Base-by-base conservation (phyloP, 2,329 filamentous ascomycete genomes). In the Rugonectria rugulosa region DNA sequence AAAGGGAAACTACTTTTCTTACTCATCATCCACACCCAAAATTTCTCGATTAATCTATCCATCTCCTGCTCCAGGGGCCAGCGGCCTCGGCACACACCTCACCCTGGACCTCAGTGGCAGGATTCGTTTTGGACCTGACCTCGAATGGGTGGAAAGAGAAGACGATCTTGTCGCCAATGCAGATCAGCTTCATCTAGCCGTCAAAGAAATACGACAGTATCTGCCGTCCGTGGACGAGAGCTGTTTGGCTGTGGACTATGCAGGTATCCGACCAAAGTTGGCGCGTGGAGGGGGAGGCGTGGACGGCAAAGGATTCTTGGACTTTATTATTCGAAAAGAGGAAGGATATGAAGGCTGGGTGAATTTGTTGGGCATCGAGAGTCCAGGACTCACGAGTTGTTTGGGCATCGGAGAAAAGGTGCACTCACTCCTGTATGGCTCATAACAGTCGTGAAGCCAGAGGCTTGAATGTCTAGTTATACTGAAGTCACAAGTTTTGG, bases 1-100 rank as follows among this genome's bases (percentile, higher is more conserved):
- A 55, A 99, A 99, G 77, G 95, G 95, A 1, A 94, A 91, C 57
- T 99, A 99, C 78, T 98, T 96, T 76, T 90, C 88, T 24, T 98
- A 97, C 77, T 75, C 82, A 0, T 79, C 86, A 1, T 84, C 87
- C 0, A 69, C 70, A 1, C 93, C 92, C 0, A 71, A 68, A 21
- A 86, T 94, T 10, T 79, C 75, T 2, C 91, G 89, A 0, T 84
- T 99, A 17, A 81, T 99, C 44, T 99, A 99, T 70, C 95, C 95
- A 0, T 92, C 90, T 0, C 92, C 94, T 0, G 80, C 90, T 5
- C 89, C 92, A 0, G 93, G 93, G 2, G 84, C 88, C 21, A 93
- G 86, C 47, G 95, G 95, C 0, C 79, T 99, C 0, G 95, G 95
- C 41, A 98, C 95, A 0, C 95, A 99, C 73, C 79, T 99, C 12